Conservation (phyloP, 148 eudicot species). For the Fagopyrum homotropicum region DNA sequence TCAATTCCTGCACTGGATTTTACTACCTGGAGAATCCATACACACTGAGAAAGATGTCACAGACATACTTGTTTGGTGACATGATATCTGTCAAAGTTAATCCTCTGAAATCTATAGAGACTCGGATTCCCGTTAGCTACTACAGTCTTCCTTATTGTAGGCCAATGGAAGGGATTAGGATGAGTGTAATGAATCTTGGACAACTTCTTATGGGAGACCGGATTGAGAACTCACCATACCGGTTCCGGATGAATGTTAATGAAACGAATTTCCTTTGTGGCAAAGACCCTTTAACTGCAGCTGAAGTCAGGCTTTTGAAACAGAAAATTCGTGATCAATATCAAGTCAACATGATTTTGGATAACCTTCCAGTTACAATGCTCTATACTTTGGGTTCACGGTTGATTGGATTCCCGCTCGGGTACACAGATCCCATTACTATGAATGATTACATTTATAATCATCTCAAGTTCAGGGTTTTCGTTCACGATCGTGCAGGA, state of each 20-base stretch:
- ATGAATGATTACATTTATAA: constrained; percentile 53
- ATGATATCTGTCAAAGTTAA: constrained; percentile 59
- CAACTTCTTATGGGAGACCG: constrained; percentile 78
- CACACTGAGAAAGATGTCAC: constrained; percentile 28
- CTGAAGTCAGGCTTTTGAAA: constrained; percentile 59
- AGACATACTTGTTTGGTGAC: constrained; percentile 37
- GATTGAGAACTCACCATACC: constrained; percentile 64
- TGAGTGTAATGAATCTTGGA: constrained; percentile 81
- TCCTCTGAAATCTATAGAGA: constrained; percentile 65
- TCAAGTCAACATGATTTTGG: constrained; percentile 69
- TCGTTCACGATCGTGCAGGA: constrained; percentile 63
- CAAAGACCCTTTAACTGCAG: constrained; percentile 33
- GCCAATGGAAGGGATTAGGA: constrained; percentile 46
- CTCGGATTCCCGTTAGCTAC: constrained; percentile 73
- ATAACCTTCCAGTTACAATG: constrained; percentile 64
- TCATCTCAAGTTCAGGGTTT: constrained; percentile 55
- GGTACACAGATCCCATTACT: constrained; percentile 35
- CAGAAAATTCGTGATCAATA: constrained; percentile 61
- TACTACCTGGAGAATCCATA: constrained; percentile 49
- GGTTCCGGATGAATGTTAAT: constrained; percentile 53
- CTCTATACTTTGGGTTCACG: not conserved
- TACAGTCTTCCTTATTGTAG: constrained; percentile 70
- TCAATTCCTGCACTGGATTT: constrained; percentile 43
- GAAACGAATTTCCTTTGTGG: constrained; percentile 58
- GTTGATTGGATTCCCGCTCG: constrained; percentile 59